Conservation (phyloP, 2,329 filamentous ascomycete species). For the Scedosporium minutisporum region DNA sequence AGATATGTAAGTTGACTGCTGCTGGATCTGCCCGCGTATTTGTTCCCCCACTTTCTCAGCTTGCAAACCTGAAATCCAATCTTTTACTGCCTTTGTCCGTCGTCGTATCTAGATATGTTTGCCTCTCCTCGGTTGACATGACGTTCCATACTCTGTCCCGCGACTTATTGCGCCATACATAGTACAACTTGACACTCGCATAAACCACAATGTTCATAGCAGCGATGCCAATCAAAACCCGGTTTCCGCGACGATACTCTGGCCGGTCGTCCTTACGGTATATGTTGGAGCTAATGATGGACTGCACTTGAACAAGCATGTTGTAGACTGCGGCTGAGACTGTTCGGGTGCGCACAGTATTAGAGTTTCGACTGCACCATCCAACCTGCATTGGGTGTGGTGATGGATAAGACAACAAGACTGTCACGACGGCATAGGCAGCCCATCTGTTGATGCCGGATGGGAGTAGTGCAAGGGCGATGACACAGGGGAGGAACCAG, state of each 20-base stretch:
- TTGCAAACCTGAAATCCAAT: constrained; percentile 13
- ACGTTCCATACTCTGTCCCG: constrained; percentile 9
- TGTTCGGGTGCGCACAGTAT: constrained; percentile 50
- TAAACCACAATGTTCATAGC: constrained; percentile 25
- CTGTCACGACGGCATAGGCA: constrained; percentile 20
- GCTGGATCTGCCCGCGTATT: too few relatives aligned
- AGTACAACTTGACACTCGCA: constrained; percentile 25
- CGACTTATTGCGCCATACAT: constrained; percentile 26
- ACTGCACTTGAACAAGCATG: constrained; percentile 35
- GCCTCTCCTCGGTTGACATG: constrained; percentile 10
- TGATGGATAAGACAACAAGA: constrained; percentile 22
- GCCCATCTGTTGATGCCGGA: constrained; percentile 18
- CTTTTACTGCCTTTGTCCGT: constrained; percentile 12
- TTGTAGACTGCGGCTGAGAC: constrained; percentile 45
- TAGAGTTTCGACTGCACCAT: constrained; percentile 47
- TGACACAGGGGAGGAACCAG: constrained; percentile 23
- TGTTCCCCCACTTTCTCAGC: constrained; percentile 1
- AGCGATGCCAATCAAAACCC: constrained; percentile 16
- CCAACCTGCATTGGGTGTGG: constrained; percentile 37
- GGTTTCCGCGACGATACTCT: constrained; percentile 34
- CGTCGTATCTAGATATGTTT: constrained; percentile 10
- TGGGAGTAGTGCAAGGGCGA: constrained; percentile 21
- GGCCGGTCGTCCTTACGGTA: constrained; percentile 37
- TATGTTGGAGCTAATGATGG: constrained; percentile 35
- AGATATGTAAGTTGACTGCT: too few relatives aligned